Conservation (phyloP, 179 eudicot species). For the Gypsophila paniculata region DNA sequence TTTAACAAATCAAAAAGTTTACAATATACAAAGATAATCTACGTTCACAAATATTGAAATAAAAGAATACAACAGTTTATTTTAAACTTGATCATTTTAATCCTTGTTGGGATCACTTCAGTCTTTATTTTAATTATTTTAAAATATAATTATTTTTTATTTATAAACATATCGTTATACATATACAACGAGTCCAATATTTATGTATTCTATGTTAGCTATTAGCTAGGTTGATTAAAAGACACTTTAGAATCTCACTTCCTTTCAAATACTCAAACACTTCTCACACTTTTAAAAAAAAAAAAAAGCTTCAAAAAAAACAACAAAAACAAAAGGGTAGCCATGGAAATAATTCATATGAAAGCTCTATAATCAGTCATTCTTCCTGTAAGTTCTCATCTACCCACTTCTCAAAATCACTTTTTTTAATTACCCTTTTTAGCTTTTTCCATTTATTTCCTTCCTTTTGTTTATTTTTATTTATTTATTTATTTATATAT, state of each 20-base stretch:
- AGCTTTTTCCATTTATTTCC: not conserved
- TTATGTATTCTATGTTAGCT: too few relatives aligned
- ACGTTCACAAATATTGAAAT: too few relatives aligned
- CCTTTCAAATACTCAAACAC: not conserved
- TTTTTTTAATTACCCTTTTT: slow-evolving; percentile 25
- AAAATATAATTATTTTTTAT: too few relatives aligned
- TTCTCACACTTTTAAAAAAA: slow-evolving; percentile 8
- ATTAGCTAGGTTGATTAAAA: slow-evolving; percentile 28
- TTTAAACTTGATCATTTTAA: too few relatives aligned
- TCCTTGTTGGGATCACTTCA: too few relatives aligned
- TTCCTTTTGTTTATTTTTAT: not conserved
- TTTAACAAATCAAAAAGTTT: too few relatives aligned
- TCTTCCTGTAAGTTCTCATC: slow-evolving; percentile 30
- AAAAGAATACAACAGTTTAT: too few relatives aligned
- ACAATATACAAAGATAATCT: too few relatives aligned
- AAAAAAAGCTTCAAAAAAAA: slow-evolving; percentile 1
- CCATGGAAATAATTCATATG: slow-evolving; percentile 24
- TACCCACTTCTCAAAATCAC: slow-evolving; percentile 24
- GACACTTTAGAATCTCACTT: slow-evolving; percentile 11
- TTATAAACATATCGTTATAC: too few relatives aligned
- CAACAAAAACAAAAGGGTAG: slow-evolving; percentile 1
- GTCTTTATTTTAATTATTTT: too few relatives aligned
- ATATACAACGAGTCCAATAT: too few relatives aligned
- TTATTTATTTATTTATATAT: not conserved
- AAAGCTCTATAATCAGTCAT: slow-evolving; percentile 32